These are phyloP conservation scores for Ceratocystis albifundus DNA, from an alignment of 2,329 filamentous ascomycete species.

Conservation along the genomic window DNA sequence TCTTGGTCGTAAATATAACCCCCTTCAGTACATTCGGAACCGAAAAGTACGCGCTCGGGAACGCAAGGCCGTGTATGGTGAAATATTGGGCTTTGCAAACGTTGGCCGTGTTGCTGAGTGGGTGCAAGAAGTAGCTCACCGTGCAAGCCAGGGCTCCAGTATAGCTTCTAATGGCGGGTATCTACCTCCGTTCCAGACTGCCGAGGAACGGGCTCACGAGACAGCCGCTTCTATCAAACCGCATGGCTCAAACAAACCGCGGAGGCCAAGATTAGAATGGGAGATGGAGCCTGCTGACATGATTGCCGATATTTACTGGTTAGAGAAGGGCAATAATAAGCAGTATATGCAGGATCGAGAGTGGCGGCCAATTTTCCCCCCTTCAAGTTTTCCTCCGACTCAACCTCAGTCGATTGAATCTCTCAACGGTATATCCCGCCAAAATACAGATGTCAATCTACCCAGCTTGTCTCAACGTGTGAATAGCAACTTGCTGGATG, in stretches of 20 bases:
- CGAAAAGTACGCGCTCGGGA: slow-evolving; percentile 73
- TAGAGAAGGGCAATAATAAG: slow-evolving; percentile 73
- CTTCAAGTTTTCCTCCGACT: slow-evolving; percentile 19
- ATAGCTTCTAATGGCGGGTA: slow-evolving; percentile 19
- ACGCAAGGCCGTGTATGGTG: slow-evolving; percentile 60
- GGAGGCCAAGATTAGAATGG: slow-evolving; percentile 75
- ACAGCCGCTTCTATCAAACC: slow-evolving; percentile 36
- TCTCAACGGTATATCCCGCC: slow-evolving; percentile 28
- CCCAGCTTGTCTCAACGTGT: slow-evolving; percentile 25
- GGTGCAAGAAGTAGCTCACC: slow-evolving; percentile 54
- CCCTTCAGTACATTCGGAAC: slow-evolving; percentile 84
- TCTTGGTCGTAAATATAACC: slow-evolving; percentile 70
- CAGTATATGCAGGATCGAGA: slow-evolving; percentile 67
- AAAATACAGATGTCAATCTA: slow-evolving; percentile 27
- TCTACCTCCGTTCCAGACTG: slow-evolving; percentile 38
- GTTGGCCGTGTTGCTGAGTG: slow-evolving; percentile 59
- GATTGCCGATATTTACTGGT: slow-evolving; percentile 81
- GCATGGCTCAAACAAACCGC: slow-evolving; percentile 45
- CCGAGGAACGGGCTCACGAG: slow-evolving; percentile 34
- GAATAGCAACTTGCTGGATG: slow-evolving; percentile 23
- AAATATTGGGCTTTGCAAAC: slow-evolving; percentile 66
- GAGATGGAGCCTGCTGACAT: slow-evolving; percentile 70
- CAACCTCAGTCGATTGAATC: slow-evolving; percentile 25
- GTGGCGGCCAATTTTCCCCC: slow-evolving; percentile 57
- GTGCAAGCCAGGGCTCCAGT: slow-evolving; percentile 15